A percentile compares a stretch with the other conserved stretches of the same genome.
Conservation (phyloP, 2,329 filamentous ascomycete genomes). For the Ascochyta koolunga region DNA sequence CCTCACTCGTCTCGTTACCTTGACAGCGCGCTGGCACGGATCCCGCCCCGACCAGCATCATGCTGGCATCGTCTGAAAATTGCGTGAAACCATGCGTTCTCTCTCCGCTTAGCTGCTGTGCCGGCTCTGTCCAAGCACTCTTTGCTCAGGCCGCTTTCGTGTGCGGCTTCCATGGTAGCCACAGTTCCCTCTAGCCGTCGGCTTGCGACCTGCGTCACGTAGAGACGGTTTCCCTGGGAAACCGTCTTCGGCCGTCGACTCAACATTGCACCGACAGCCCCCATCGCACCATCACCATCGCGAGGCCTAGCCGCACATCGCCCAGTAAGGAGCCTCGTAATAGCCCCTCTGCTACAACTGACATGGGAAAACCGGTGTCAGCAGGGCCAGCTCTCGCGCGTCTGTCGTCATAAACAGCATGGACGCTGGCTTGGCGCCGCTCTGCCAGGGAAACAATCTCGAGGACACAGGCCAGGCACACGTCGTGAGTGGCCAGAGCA, state of each 20-base stretch:
- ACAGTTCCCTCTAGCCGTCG: slow-evolving; percentile 19
- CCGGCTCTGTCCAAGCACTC: slow-evolving; percentile 21
- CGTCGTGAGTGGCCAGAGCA: slow-evolving; percentile 27
- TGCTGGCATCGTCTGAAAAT: slow-evolving; percentile 27
- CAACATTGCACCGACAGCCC: slow-evolving; percentile 16
- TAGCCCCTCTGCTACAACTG: slow-evolving; percentile 26
- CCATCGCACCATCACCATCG: slow-evolving; percentile 18
- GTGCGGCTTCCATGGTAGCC: slow-evolving; percentile 12
- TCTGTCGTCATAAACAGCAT: slow-evolving; percentile 41
- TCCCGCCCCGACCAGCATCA: slow-evolving; percentile 29
- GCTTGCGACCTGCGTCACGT: slow-evolving; percentile 33
- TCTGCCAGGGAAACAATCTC: slow-evolving; percentile 38
- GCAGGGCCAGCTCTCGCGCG: slow-evolving; percentile 22
- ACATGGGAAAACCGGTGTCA: slow-evolving; percentile 24
- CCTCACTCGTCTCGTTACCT: slow-evolving; percentile 27
- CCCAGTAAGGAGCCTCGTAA: slow-evolving; percentile 8
- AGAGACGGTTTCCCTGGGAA: slow-evolving; percentile 36
- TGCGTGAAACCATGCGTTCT: slow-evolving; percentile 35
- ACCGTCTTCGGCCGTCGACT: slow-evolving; percentile 16
- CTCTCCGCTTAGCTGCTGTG: slow-evolving; percentile 32
- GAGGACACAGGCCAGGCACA: slow-evolving; percentile 22
- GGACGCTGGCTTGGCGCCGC: slow-evolving; percentile 30
- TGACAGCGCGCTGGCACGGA: slow-evolving; percentile 31
- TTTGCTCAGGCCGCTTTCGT: slow-evolving; percentile 18
- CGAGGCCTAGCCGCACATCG: slow-evolving; percentile 22